Conservation (phyloP, 257 asterid genomes). For the Salvia hispanica region DNA sequence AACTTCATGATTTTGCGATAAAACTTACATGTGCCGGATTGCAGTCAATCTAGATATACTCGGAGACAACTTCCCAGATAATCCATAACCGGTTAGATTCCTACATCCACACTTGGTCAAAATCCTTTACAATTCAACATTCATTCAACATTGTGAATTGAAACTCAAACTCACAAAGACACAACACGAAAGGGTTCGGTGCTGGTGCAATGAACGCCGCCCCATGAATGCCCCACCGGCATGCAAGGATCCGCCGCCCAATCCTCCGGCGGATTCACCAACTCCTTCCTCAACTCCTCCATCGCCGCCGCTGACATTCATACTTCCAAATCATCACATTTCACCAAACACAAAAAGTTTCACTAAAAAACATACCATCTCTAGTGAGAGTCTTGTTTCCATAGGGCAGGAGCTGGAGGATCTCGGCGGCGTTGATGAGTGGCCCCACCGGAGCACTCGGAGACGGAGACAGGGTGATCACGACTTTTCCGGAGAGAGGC, state of each 20-base stretch:
- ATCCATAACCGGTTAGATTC: constrained; percentile 64
- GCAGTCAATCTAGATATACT: constrained; percentile 61
- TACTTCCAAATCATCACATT: background rate
- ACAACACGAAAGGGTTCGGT: constrained; percentile 42
- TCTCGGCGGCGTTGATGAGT: constrained; percentile 80
- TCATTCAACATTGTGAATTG: no score
- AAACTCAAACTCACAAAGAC: constrained; percentile 58
- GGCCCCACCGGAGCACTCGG: constrained; percentile 70
- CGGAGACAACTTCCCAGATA: constrained; percentile 60
- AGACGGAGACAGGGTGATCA: constrained; percentile 51
- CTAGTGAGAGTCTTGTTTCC: constrained; percentile 60
- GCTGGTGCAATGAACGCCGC: constrained; percentile 61
- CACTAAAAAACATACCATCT: constrained; percentile 46
- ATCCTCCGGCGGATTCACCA: constrained; percentile 55
- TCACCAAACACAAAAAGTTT: no score
- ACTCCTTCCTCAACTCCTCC: constrained; percentile 44
- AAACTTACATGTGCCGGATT: constrained; percentile 65
- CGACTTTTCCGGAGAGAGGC: constrained; percentile 64
- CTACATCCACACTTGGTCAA: constrained; percentile 38
- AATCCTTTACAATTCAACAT: no score
- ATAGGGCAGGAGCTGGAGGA: constrained; percentile 59
- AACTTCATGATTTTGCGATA: no score
- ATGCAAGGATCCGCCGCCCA: constrained; percentile 95
- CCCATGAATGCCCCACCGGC: constrained; percentile 66
- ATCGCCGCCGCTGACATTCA: constrained; percentile 55